These are phyloP conservation scores for Choanephora cucurbitarum DNA, from an alignment of 371 early-diverging fungal genomes.

Conservation along the genomic window DNA sequence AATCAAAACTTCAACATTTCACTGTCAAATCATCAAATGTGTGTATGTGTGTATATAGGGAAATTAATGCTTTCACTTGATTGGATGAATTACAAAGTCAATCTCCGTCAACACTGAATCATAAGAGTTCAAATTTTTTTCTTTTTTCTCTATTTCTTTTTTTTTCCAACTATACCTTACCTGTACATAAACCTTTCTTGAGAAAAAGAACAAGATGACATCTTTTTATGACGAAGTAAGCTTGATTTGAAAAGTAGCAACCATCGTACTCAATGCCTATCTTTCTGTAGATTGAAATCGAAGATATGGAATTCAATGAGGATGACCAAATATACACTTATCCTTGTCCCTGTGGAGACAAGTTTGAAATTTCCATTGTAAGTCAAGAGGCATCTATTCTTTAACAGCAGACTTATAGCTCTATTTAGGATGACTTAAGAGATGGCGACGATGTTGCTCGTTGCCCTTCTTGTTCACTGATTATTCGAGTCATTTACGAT, in stretches of 20 bases:
- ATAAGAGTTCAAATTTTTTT: too few species aligned
- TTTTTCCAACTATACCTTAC: background rate
- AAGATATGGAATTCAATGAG: conserved; percentile 96
- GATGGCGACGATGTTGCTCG: conserved; percentile 94
- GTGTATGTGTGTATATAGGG: too few species aligned
- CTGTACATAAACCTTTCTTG: too few species aligned
- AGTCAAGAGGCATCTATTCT: background rate
- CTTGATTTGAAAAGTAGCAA: background rate
- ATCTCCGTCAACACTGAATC: too few species aligned
- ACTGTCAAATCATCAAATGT: too few species aligned
- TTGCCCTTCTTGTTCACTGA: conserved; percentile 96
- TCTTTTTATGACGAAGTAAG: conserved; percentile 40
- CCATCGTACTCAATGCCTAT: background rate
- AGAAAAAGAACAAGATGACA: too few species aligned
- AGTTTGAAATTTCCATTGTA: conserved; percentile 88
- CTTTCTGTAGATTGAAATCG: conserved; percentile 85
- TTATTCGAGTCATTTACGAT: conserved; percentile 87
- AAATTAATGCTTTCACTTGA: too few species aligned
- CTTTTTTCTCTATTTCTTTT: conserved; percentile 10
- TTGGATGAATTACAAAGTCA: too few species aligned
- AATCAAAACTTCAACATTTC: too few species aligned
- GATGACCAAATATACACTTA: conserved; percentile 86
- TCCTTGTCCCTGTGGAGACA: conserved; percentile 99
- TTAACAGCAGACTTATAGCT: background rate
- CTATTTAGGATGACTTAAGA: conserved; percentile 74